Evolutionary conservation across 768 basidiomycete species (phyloP).

Genomic region (Auriscalpium microsporum): DNA sequence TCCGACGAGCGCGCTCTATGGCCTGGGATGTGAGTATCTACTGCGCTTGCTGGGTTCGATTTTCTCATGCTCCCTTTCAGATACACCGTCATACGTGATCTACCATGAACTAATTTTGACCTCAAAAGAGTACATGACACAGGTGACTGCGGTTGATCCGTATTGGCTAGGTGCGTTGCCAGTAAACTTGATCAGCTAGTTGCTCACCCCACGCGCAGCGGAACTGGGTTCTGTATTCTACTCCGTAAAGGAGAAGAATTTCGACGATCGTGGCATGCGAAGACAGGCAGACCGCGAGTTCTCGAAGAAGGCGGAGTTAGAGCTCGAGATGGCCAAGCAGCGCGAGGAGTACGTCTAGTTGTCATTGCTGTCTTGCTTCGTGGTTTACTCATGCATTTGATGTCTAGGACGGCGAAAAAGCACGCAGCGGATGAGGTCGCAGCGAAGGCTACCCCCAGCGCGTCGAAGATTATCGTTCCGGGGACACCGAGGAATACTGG

Average conservation of each 20-base stretch:
- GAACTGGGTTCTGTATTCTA: conserved; percentile 95
- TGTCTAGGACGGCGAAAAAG: conserved; percentile 49
- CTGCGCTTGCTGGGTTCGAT: not conserved
- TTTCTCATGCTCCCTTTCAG: conserved; percentile 29
- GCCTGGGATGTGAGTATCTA: conserved; percentile 74
- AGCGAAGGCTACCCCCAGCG: conserved; percentile 38
- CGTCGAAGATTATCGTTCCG: conserved; percentile 63
- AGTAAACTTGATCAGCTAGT: conserved; percentile 1
- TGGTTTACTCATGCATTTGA: not conserved
- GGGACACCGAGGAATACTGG: conserved; percentile 73
- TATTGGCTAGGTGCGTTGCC: conserved; percentile 79
- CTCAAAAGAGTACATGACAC: conserved; percentile 97
- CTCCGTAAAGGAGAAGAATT: conserved; percentile 96
- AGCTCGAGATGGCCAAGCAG: conserved; percentile 82
- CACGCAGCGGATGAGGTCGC: conserved; percentile 53
- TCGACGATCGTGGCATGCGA: conserved; percentile 77
- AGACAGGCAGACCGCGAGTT: conserved; percentile 83
- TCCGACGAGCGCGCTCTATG: conserved; percentile 93
- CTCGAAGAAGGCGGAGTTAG: conserved; percentile 82
- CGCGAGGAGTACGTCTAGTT: conserved; percentile 52
- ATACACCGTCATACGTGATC: conserved; percentile 92
- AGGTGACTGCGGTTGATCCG: conserved; percentile 95
- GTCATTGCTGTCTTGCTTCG: not conserved
- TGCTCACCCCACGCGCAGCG: conserved; percentile 37
- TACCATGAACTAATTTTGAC: conserved; percentile 96